Evolutionary conservation across 306 rosid genomes (phyloP).

Genomic region (Castanopsis chinensis): DNA sequence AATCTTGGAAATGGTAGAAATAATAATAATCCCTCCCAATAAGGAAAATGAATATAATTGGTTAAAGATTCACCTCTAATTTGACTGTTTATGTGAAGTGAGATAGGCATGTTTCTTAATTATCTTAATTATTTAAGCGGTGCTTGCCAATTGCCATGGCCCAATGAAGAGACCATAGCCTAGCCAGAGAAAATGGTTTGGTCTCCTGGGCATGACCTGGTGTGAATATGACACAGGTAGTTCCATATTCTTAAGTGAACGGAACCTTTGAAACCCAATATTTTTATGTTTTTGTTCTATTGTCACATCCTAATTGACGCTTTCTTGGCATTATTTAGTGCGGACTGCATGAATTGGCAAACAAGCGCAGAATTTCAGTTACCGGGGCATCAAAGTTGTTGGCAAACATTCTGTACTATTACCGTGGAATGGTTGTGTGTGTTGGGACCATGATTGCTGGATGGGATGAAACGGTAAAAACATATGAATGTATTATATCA

Average conservation of each 20-base stretch:
- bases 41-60: neutral
- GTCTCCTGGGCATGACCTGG: neutral
- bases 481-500: neutral
- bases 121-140: too few species aligned
- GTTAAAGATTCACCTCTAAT: neutral
- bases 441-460: constrained; percentile 99
- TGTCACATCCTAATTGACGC: constrained; percentile 3
- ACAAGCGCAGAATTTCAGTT: constrained; percentile 89
- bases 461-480: constrained; percentile 94
- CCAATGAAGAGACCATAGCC: neutral
- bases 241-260: neutral
- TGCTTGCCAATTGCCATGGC: too few species aligned
- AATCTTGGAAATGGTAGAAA: neutral
- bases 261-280: neutral
- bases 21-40: neutral
- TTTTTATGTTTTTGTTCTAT: neutral
- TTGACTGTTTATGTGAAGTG: neutral
- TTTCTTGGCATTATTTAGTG: constrained; percentile 43
- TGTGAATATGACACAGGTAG: neutral
- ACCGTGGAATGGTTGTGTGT: constrained; percentile 95
- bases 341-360: constrained; percentile 86
- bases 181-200: neutral
- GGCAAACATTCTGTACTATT: constrained; percentile 93
- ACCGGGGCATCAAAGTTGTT: constrained; percentile 95
- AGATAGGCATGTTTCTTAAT: neutral